A percentile compares a stretch with the other conserved stretches of the same genome.
Evolutionary conservation across 1,284 basidiomycete species (phyloP).

Genomic region (Marasmius tenuissimus): DNA sequence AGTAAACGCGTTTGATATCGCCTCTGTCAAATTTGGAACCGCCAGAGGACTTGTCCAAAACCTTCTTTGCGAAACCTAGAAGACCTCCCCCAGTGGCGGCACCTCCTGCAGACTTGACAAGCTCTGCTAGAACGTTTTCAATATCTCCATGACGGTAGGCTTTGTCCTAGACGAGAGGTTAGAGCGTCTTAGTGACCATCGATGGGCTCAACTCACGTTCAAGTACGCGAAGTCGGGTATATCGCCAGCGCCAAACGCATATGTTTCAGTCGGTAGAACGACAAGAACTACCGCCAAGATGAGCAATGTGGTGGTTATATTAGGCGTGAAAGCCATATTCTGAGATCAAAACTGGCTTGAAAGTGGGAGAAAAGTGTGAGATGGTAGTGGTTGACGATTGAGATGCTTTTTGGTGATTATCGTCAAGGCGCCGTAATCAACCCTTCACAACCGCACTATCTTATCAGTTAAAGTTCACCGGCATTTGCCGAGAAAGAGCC

Average conservation of each 20-base stretch:
- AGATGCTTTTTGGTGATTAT: not conserved
- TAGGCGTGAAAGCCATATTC: conserved; percentile 27
- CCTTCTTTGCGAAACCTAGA: conserved; percentile 46
- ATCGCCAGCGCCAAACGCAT: conserved; percentile 61
- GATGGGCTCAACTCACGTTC: conserved; percentile 38
- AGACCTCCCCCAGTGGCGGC: conserved; percentile 45
- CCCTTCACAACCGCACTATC: not conserved
- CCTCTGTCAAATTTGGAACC: conserved; percentile 59
- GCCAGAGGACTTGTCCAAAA: conserved; percentile 44
- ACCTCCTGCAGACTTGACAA: conserved; percentile 57
- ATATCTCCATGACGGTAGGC: conserved; percentile 80
- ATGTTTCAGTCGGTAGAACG: conserved; percentile 43
- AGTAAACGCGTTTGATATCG: conserved; percentile 67
- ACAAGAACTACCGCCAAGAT: conserved; percentile 45
- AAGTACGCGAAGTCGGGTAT: conserved; percentile 64
- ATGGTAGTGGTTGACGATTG: not conserved
- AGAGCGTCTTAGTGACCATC: not conserved
- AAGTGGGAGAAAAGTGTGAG: not conserved
- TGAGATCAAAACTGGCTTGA: not conserved
- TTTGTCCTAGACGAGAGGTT: conserved; percentile 43
- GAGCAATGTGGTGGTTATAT: conserved; percentile 37
- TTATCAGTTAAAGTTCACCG: too few relatives aligned
- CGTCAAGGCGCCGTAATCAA: not conserved
- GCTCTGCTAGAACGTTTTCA: conserved; percentile 54
- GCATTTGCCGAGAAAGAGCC: too few relatives aligned